Percentiles rank a stretch among this genome's conserved stretches.
phyloP scores from a whole-genome alignment of 2,329 filamentous ascomycete genomes.

The Davidsoniella eucalypti region DNA sequence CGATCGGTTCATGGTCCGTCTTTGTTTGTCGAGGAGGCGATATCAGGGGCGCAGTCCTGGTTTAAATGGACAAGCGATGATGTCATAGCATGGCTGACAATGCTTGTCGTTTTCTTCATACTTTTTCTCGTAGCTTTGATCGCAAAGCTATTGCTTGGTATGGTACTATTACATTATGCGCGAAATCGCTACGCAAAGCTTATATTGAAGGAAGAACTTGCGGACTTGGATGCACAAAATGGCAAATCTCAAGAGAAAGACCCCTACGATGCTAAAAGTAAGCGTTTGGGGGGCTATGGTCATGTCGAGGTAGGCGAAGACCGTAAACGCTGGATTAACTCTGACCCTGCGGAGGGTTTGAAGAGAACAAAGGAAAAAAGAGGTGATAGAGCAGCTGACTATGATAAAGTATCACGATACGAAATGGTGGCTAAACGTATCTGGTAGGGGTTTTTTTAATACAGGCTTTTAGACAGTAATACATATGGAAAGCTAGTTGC shows the following conservation, averaged over 20 bases:
- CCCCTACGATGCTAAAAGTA: conserved; percentile 52
- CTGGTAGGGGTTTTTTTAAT: conserved; percentile 43
- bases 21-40: conserved; percentile 10
- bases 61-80: conserved; percentile 52
- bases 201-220: conserved; percentile 48
- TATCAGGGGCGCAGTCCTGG: conserved; percentile 27
- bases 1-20: conserved; percentile 48
- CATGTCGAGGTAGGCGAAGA: conserved; percentile 82
- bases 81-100: conserved; percentile 59
- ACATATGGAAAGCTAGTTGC: no score
- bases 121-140: conserved; percentile 73
- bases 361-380: conserved; percentile 34
- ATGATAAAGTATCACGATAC: conserved; percentile 61
- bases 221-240: conserved; percentile 29
- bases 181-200: conserved; percentile 66
- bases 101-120: conserved; percentile 71
- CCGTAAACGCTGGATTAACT: conserved; percentile 69
- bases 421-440: conserved; percentile 96
- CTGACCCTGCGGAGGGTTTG: conserved; percentile 61
- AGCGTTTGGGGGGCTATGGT: conserved; percentile 65
- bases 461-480: neutral
- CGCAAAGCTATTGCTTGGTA: conserved; percentile 72
- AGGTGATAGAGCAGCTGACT: conserved; percentile 28
- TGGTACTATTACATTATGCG: conserved; percentile 66
- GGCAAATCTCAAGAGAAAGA: conserved; percentile 20